Conservation (phyloP, 768 basidiomycete genomes). For the Auricularia cornea region DNA sequence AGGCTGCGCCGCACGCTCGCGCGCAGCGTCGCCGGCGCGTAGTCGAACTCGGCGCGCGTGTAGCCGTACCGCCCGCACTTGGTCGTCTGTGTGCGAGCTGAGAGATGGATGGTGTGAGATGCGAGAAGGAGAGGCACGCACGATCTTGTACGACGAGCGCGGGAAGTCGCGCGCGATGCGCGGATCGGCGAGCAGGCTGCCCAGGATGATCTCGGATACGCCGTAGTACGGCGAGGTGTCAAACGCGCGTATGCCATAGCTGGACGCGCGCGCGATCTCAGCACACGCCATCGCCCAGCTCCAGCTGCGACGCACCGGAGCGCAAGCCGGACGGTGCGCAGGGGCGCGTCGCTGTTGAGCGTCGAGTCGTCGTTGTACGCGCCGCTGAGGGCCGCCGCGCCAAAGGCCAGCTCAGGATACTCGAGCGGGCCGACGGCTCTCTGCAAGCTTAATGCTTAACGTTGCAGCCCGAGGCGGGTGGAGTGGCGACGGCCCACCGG, state of each 20-base stretch:
- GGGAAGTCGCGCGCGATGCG: constrained; percentile 62
- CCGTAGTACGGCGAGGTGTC: constrained; percentile 81
- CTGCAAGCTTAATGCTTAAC: not conserved
- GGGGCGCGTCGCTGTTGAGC: constrained; percentile 45
- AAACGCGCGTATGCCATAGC: constrained; percentile 74
- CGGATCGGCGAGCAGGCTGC: constrained; percentile 43
- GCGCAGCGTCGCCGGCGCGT: constrained; percentile 56
- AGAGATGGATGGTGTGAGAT: not conserved
- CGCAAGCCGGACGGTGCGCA: constrained; percentile 64
- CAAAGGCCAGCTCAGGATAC: constrained; percentile 52
- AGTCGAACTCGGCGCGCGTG: constrained; percentile 53
- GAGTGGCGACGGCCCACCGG: constrained; percentile 30
- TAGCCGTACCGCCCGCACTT: constrained; percentile 76
- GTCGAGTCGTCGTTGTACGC: constrained; percentile 58
- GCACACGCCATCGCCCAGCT: no score
- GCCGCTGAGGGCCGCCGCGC: constrained; percentile 61
- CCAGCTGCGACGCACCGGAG: constrained; percentile 62
- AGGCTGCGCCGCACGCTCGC: constrained; percentile 60
- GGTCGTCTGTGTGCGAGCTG: constrained; percentile 48
- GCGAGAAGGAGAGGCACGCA: constrained; percentile 21
- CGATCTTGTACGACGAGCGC: constrained; percentile 67
- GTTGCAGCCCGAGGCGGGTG: not conserved
- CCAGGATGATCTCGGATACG: constrained; percentile 68
- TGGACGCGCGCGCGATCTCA: no score
- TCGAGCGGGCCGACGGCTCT: constrained; percentile 21